Evolutionary conservation across 2,329 filamentous ascomycete species (phyloP), one percentile per base, ranked within the genome.

Genomic region (Graphium sp.): DNA sequence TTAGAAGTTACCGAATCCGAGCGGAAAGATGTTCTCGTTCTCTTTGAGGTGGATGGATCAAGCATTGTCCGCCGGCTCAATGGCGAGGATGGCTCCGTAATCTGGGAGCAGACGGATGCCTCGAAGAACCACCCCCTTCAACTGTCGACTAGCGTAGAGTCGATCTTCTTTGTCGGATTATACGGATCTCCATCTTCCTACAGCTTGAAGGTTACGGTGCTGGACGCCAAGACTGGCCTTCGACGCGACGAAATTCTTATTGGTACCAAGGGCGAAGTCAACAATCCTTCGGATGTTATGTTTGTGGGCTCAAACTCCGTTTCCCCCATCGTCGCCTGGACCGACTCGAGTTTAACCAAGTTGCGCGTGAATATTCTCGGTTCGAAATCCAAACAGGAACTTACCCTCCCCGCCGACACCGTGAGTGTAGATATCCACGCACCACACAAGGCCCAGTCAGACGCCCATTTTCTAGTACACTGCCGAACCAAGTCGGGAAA

Each of bases 381-480:
- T 12, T 64, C 60, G 29, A 70, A 66, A 51, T 52, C 50, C 9
- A 59, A 61, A 28, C 63, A 70, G 38, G 64, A 65, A 30, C 60
- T 74, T 33, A 41, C 58, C 12, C 50, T 74, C 16, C 47, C 56
- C 13, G 42, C 53, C 5, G 58, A 56, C 12, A 58, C 64, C 4
- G 47, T 56, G 11, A 48, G 51, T 4, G 58, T 80, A 29, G 60
- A 73, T 31, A 59, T 93, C 14, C 81, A 91, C 44, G 79, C 80
- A 1, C 77, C 83, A 11, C 72, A 74, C 37, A 61, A 76, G 31
- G 54, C 71, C 18, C 77, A 79, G 43, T 76, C 80, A 4, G 61
- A 73, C 25, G 62, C 82, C 21, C 83, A 92, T 54, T 91, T 94
- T 55, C 57, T 94, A 18, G 78, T 93, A 5, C 80, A 93, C 40